A percentile compares a stretch with the other conserved stretches of the same genome.
phyloP scores from a whole-genome alignment of 768 basidiomycete genomes.

The Kwoniella sp. region DNA sequence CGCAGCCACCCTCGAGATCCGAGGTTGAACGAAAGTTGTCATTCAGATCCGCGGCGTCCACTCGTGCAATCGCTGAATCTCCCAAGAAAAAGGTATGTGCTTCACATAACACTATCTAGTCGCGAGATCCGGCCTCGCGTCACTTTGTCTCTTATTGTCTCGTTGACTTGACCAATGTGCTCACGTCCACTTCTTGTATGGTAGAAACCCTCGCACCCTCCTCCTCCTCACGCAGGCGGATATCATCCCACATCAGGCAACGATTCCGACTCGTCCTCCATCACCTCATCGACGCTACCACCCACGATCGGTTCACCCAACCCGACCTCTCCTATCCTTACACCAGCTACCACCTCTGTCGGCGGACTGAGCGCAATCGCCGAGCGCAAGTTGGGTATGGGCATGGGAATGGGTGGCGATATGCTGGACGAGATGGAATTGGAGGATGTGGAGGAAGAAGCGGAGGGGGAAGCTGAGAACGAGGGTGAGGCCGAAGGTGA shows the following conservation, averaged over 20 bases:
- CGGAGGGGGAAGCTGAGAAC: slow-evolving; percentile 52
- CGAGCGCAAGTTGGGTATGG: slow-evolving; percentile 23
- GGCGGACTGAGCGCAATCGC: slow-evolving; percentile 40
- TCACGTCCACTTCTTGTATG: no score
- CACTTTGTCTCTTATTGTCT: neutral
- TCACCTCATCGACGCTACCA: slow-evolving; percentile 34
- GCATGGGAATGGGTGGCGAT: slow-evolving; percentile 20
- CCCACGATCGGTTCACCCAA: slow-evolving; percentile 28
- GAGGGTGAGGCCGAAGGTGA: slow-evolving; percentile 34
- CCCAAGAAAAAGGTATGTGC: slow-evolving; percentile 44
- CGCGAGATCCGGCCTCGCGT: no score
- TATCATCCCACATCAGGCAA: slow-evolving; percentile 34
- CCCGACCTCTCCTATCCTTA: slow-evolving; percentile 29
- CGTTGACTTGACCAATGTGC: no score
- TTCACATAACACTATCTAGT: no score
- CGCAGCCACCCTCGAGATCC: slow-evolving; percentile 42
- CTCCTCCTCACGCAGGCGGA: slow-evolving; percentile 17
- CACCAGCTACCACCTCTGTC: slow-evolving; percentile 25
- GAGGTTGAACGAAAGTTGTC: slow-evolving; percentile 54
- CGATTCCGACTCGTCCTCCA: slow-evolving; percentile 51
- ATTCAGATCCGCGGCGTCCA: slow-evolving; percentile 38
- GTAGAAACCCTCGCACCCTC: slow-evolving; percentile 18
- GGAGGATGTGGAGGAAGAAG: slow-evolving; percentile 59
- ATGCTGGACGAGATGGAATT: slow-evolving; percentile 37
- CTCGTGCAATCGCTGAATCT: slow-evolving; percentile 25